These are phyloP conservation scores for Canavalia gladiata DNA, from an alignment of 306 rosid species.

Conservation along the genomic window DNA sequence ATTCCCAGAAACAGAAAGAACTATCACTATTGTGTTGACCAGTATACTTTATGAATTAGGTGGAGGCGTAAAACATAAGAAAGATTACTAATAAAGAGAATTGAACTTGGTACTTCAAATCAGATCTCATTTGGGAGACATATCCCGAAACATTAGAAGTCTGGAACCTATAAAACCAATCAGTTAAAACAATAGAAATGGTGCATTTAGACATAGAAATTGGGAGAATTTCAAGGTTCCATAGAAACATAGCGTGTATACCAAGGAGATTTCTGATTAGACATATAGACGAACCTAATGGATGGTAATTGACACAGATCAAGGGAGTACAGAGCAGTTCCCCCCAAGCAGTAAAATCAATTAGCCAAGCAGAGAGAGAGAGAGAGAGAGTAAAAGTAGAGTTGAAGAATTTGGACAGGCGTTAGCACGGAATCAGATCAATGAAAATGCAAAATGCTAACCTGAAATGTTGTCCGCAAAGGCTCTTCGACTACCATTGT, in stretches of 20 bases:
- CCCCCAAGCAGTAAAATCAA: background rate
- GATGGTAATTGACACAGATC: background rate
- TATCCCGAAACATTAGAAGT: constrained; percentile 9
- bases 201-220: constrained; percentile 26
- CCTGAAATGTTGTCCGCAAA: constrained; percentile 74
- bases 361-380: too few relatives aligned
- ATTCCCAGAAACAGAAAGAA: constrained; percentile 28
- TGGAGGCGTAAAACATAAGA: constrained; percentile 14
- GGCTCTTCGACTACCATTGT: constrained; percentile 69
- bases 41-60: background rate
- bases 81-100: constrained; percentile 1
- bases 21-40: background rate
- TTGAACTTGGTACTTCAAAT: background rate
- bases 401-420: background rate
- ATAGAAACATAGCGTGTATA: background rate
- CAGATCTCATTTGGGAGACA: constrained; percentile 39
- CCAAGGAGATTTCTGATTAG: background rate
- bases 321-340: constrained; percentile 1
- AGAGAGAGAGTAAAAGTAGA: constrained; percentile 2
- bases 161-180: background rate
- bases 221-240: constrained; percentile 22
- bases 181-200: background rate
- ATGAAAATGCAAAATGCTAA: constrained; percentile 52
- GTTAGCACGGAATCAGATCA: constrained; percentile 37
- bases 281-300: constrained; percentile 12